Evolutionary conservation across 179 eudicot species (phyloP), one percentile per base, ranked within the genome.

Genomic region (Heliamphora pulchella): DNA sequence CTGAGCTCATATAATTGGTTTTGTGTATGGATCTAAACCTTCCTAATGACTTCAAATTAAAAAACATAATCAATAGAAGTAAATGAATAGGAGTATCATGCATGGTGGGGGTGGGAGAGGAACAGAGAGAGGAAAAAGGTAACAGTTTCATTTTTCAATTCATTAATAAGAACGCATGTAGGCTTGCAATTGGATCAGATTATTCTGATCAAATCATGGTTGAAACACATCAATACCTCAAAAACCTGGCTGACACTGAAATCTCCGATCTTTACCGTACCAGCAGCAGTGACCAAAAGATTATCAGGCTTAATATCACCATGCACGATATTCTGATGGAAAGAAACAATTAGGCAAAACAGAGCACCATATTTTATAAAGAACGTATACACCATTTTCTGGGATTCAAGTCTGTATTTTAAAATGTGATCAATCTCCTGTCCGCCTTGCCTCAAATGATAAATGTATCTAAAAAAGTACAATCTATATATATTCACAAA

Each of bases 231-330:
- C 75, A 71, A 79, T 89, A 94, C 98, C 98, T 94, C 97, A 80
- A 91, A 89, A 81, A 91, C 97, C 90, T 94, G 98, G 91, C 98
- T 93, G 82, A 94, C 98, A 73, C 98, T 89, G 85, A 94, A 94
- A 81, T 94, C 98, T 48, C 90, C 97, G 65, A 94, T 94, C 89
- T 94, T 94, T 75, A 91, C 96, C 3, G 81, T 85, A 69, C 96
- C 98, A 84, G 86, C 77, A 80, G 81, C 87, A 44, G 97, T 81
- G 79, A 94, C 91, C 85, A 95, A 88, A 80, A 95, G 89, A 87
- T 91, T 93, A 71, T 95, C 95, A 18, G 98, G 98, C 84, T 94
- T 94, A 81, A 94, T 90, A 82, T 94, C 98, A 78, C 96, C 91
- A 81, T 94, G 98, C 68, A 94, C 93, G 75, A 94, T 89, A 81